Evolutionary conservation across 495 filamentous ascomycete species (phyloP).

Genomic region (Hypoxylon perforatum): DNA sequence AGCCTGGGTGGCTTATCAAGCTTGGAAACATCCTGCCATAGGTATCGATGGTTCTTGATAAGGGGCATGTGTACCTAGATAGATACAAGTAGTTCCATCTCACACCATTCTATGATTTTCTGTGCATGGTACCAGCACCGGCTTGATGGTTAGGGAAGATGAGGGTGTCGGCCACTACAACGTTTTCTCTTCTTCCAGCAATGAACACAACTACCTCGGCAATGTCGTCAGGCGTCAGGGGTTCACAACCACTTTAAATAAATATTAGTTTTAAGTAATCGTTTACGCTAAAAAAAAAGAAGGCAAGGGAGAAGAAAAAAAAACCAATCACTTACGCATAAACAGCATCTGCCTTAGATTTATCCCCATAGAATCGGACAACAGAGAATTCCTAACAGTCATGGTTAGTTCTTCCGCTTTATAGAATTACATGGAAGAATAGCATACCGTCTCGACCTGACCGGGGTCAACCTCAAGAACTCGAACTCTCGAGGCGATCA

Average conservation of each 20-base stretch:
- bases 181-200: slow-evolving; percentile 89
- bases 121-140: slow-evolving; percentile 50
- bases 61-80: no score
- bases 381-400: slow-evolving; percentile 83
- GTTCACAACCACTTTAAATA: slow-evolving; percentile 76
- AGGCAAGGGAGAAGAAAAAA: no score
- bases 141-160: slow-evolving; percentile 85
- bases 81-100: slow-evolving; percentile 6
- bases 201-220: slow-evolving; percentile 94
- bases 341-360: slow-evolving; percentile 92
- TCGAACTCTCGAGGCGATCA: slow-evolving; percentile 85
- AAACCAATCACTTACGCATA: slow-evolving; percentile 84
- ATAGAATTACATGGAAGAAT: neutral
- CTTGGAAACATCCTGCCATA: no score
- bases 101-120: slow-evolving; percentile 32
- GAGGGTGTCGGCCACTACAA: slow-evolving; percentile 91
- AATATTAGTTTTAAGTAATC: slow-evolving; percentile 32
- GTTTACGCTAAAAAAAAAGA: neutral
- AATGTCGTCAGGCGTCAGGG: slow-evolving; percentile 94
- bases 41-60: no score
- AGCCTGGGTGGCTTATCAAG: no score
- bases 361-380: slow-evolving; percentile 92
- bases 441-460: slow-evolving; percentile 90
- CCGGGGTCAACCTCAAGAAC: slow-evolving; percentile 95
- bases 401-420: slow-evolving; percentile 29